Evolutionary conservation across 2,329 filamentous ascomycete genomes (phyloP).

Genomic region (Scedosporium dehoogii): DNA sequence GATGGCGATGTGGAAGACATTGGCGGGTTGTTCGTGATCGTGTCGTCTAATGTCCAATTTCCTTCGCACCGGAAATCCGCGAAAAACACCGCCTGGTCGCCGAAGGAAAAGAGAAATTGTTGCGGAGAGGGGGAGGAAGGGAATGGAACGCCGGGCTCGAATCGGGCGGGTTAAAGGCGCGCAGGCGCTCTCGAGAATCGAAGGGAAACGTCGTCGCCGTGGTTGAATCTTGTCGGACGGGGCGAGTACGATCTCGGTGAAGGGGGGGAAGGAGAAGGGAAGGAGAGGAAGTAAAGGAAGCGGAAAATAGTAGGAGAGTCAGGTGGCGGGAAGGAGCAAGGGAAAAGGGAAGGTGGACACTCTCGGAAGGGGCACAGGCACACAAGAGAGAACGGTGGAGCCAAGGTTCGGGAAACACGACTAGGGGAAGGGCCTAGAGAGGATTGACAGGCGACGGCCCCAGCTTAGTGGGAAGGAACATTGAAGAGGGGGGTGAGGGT

Average conservation of each 20-base stretch:
- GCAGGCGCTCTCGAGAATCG: constrained; percentile 9
- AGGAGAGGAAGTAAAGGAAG: constrained; percentile 5
- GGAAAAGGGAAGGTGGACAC: constrained; percentile 5
- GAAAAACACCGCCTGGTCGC: constrained; percentile 3
- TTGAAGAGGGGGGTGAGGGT: not conserved
- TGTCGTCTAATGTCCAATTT: not conserved
- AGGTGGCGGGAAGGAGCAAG: constrained; percentile 5
- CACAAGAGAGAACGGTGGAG: not conserved
- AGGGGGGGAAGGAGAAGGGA: constrained; percentile 1
- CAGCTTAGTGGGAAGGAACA: constrained; percentile 1
- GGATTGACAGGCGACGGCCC: not conserved
- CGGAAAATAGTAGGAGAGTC: constrained; percentile 6
- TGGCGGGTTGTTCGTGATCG: not conserved
- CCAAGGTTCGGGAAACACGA: constrained; percentile 5
- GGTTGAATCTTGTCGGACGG: constrained; percentile 2
- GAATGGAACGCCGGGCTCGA: constrained; percentile 3
- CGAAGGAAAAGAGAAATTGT: constrained; percentile 4
- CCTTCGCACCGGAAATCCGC: constrained; percentile 4
- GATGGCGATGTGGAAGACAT: constrained; percentile 3
- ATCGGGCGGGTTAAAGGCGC: constrained; percentile 7
- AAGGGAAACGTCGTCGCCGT: constrained; percentile 10
- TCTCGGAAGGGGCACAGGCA: not conserved
- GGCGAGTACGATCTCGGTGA: constrained; percentile 6
- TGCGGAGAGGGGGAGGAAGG: constrained; percentile 6
- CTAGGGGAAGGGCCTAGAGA: not conserved